These are phyloP conservation scores for Fusarium abutilonis DNA, from an alignment of 2,329 filamentous ascomycete species.

Conservation along the genomic window DNA sequence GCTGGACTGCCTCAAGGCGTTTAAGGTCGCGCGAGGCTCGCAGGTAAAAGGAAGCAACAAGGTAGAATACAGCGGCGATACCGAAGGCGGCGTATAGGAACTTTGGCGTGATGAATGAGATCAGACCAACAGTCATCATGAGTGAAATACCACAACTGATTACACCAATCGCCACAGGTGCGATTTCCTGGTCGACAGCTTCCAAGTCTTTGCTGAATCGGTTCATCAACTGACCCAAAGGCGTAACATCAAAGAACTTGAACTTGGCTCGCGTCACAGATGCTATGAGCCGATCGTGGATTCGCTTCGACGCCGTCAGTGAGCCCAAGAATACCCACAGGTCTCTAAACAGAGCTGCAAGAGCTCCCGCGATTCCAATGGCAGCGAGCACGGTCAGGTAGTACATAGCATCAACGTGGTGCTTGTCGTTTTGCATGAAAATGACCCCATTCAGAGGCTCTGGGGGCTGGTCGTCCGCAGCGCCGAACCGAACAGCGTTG, in stretches of 20 bases:
- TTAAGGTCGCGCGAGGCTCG: conserved; percentile 95
- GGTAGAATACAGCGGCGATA: conserved; percentile 83
- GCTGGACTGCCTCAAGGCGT: conserved; percentile 90
- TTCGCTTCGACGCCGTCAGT: conserved; percentile 82
- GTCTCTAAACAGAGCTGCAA: conserved; percentile 85
- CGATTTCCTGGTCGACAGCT: conserved; percentile 93
- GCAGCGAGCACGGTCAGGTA: conserved; percentile 85
- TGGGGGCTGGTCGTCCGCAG: conserved; percentile 25
- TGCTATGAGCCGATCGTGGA: conserved; percentile 82
- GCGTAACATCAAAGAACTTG: conserved; percentile 97
- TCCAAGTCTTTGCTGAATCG: conserved; percentile 98
- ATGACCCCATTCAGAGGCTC: conserved; percentile 10
- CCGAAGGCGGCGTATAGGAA: conserved; percentile 89
- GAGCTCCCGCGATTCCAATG: conserved; percentile 79
- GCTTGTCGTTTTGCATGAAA: neutral
- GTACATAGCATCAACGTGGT: conserved; percentile 79
- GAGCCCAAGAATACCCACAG: conserved; percentile 93
- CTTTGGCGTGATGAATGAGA: conserved; percentile 86
- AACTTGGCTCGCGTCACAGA: conserved; percentile 90
- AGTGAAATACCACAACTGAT: conserved; percentile 73
- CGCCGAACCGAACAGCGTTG: conserved; percentile 53
- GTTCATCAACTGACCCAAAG: conserved; percentile 96
- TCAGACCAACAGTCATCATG: conserved; percentile 85
- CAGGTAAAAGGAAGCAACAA: conserved; percentile 88
- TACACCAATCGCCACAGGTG: conserved; percentile 84